Percentiles rank a stretch among this genome's conserved stretches.
Evolutionary conservation across 257 asterid species (phyloP).

Genomic region (Rubia yunnanensis): DNA sequence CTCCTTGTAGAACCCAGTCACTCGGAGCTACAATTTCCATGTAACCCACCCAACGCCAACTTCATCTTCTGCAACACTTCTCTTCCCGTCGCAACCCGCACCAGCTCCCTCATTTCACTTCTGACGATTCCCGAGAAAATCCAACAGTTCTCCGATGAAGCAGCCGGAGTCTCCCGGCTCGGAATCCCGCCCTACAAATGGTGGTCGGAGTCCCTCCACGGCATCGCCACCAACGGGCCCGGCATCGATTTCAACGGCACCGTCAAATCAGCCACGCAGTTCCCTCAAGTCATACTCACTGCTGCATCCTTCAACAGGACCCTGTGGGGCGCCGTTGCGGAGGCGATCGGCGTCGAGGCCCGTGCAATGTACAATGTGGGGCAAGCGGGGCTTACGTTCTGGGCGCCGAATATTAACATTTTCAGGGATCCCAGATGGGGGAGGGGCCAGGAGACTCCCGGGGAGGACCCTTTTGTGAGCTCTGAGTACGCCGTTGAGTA

Average conservation of each 20-base stretch:
- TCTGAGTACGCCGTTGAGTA: slow-evolving; percentile 63
- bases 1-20: not conserved
- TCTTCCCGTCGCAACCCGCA: slow-evolving; percentile 39
- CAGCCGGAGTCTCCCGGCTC: slow-evolving; percentile 50
- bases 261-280: slow-evolving; percentile 50
- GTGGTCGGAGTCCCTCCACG: slow-evolving; percentile 99
- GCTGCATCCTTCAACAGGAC: slow-evolving; percentile 72
- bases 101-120: slow-evolving; percentile 48
- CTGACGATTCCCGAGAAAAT: slow-evolving; percentile 72
- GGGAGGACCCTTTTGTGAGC: slow-evolving; percentile 83
- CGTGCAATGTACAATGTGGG: slow-evolving; percentile 69
- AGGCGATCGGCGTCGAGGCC: slow-evolving; percentile 67
- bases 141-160: slow-evolving; percentile 55
- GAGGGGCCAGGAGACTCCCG: slow-evolving; percentile 95
- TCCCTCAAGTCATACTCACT: slow-evolving; percentile 81
- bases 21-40: slow-evolving; percentile 30
- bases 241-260: slow-evolving; percentile 66
- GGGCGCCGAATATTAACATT: slow-evolving; percentile 92
- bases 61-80: slow-evolving; percentile 65
- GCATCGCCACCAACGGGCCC: slow-evolving; percentile 72
- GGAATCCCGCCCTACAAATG: slow-evolving; percentile 74
- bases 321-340: slow-evolving; percentile 53
- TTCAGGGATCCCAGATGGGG: slow-evolving; percentile 99
- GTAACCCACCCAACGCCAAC: slow-evolving; percentile 41
- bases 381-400: slow-evolving; percentile 80